A percentile compares a stretch with the other conserved stretches of the same genome.
Evolutionary conservation across 352 stramenopile species (phyloP).

Genomic region (Phytopythium ostracodes): DNA sequence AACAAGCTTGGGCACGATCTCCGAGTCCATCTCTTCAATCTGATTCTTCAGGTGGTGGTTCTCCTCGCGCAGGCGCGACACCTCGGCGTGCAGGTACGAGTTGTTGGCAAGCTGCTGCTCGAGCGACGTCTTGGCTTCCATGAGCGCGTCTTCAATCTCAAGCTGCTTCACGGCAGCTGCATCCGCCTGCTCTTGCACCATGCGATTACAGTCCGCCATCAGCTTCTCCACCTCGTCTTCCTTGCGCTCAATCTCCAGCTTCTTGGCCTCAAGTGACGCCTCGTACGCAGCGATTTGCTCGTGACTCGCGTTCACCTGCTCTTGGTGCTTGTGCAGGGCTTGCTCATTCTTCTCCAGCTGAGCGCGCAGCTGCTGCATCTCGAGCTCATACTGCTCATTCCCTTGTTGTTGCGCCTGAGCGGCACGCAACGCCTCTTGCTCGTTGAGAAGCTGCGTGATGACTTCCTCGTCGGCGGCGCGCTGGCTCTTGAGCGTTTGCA

Average conservation of each 20-base stretch:
- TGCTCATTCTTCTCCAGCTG: conserved; percentile 71
- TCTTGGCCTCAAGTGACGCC: conserved; percentile 53
- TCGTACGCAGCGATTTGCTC: conserved; percentile 71
- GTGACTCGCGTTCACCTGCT: conserved; percentile 61
- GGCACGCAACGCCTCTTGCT: conserved; percentile 68
- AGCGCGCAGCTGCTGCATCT: conserved; percentile 65
- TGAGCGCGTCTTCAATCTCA: conserved; percentile 76
- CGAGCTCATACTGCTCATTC: conserved; percentile 52
- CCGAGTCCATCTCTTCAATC: conserved; percentile 82
- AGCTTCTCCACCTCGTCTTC: conserved; percentile 79
- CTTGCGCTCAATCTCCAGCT: conserved; percentile 61
- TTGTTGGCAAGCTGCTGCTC: conserved; percentile 86
- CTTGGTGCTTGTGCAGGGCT: conserved; percentile 61
- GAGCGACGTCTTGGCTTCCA: conserved; percentile 82
- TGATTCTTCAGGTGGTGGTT: conserved; percentile 86
- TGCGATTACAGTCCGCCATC: conserved; percentile 82
- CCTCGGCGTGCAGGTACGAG: conserved; percentile 77
- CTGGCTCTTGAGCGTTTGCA: conserved; percentile 68
- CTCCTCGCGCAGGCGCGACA: conserved; percentile 74
- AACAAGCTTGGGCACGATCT: conserved; percentile 78
- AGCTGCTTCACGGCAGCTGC: conserved; percentile 73
- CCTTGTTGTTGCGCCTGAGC: conserved; percentile 45
- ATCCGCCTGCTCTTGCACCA: conserved; percentile 83
- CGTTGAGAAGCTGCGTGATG: conserved; percentile 80
- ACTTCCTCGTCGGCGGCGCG: conserved; percentile 73